phyloP scores from a whole-genome alignment of 176 grass and related monocot genomes.

The Lolium rigidum region DNA sequence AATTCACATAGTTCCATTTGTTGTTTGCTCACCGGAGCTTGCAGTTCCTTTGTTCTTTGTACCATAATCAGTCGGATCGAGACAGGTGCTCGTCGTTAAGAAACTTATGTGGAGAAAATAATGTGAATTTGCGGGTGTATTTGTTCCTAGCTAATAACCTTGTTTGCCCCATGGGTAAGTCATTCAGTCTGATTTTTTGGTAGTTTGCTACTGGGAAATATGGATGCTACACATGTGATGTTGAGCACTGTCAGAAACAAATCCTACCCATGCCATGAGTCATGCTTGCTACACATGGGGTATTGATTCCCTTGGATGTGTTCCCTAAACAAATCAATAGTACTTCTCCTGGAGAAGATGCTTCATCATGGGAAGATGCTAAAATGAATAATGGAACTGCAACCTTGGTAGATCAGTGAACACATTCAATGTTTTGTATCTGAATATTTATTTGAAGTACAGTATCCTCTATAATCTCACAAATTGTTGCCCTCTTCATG shows the following conservation, averaged over 20 bases:
- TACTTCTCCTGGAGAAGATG: neutral
- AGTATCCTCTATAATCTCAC: neutral
- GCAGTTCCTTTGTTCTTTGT: constrained; percentile 6
- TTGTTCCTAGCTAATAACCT: neutral
- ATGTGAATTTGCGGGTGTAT: neutral
- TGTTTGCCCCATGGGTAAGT: neutral
- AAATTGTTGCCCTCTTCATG: neutral
- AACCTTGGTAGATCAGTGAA: neutral
- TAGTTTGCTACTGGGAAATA: neutral
- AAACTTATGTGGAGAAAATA: neutral
- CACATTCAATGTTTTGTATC: neutral
- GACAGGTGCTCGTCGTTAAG: neutral
- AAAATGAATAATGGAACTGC: neutral
- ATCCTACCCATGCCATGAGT: neutral
- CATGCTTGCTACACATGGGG: neutral
- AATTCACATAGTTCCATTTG: constrained; percentile 47
- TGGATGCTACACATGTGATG: neutral
- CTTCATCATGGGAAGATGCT: neutral
- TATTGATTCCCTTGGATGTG: neutral
- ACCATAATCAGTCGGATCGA: neutral
- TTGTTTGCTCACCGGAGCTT: constrained; percentile 25
- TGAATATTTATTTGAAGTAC: too few relatives aligned
- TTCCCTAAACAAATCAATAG: neutral
- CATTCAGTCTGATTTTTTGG: neutral
- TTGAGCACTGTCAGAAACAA: neutral